Evolutionary conservation across 176 grass and related monocot genomes (phyloP).

Genomic region (Cocos nucifera): DNA sequence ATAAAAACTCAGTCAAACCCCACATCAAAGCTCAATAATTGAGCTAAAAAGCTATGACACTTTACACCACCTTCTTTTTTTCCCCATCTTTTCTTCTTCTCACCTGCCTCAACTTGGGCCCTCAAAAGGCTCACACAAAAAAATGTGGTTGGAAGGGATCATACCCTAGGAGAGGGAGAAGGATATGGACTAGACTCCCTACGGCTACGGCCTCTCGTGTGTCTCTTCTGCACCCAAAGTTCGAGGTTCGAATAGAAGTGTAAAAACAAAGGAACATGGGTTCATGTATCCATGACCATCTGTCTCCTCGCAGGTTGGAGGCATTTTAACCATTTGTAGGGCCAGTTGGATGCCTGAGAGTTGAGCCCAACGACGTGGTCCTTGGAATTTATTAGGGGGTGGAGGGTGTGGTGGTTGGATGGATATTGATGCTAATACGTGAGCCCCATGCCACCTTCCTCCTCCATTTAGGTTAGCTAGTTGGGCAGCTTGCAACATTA

Average conservation of each 20-base stretch:
- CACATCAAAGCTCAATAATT: slow-evolving; percentile 35
- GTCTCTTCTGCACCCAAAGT: too few species aligned
- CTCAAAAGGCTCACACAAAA: slow-evolving; percentile 6
- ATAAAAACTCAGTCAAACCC: slow-evolving; percentile 4
- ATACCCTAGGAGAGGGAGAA: background rate
- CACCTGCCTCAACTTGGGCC: slow-evolving; percentile 16
- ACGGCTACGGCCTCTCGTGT: too few species aligned
- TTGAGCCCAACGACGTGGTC: too few species aligned
- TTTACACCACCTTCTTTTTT: background rate
- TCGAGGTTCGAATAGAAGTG: too few species aligned
- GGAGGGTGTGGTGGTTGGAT: too few species aligned
- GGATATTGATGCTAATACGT: too few species aligned
- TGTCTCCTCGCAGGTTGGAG: background rate
- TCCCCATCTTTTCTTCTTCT: background rate
- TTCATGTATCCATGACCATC: slow-evolving; percentile 5
- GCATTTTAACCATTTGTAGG: background rate
- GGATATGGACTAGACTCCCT: too few species aligned
- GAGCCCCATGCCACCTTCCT: too few species aligned
- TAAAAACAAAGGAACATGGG: background rate
- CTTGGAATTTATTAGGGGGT: too few species aligned
- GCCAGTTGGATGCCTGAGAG: too few species aligned
- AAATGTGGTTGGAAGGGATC: background rate
- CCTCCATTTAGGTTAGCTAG: too few species aligned
- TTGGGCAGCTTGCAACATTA: too few species aligned
- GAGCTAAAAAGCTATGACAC: slow-evolving; percentile 18